Evolutionary conservation across 345 rosid genomes (phyloP).

Genomic region (Acer negundo): DNA sequence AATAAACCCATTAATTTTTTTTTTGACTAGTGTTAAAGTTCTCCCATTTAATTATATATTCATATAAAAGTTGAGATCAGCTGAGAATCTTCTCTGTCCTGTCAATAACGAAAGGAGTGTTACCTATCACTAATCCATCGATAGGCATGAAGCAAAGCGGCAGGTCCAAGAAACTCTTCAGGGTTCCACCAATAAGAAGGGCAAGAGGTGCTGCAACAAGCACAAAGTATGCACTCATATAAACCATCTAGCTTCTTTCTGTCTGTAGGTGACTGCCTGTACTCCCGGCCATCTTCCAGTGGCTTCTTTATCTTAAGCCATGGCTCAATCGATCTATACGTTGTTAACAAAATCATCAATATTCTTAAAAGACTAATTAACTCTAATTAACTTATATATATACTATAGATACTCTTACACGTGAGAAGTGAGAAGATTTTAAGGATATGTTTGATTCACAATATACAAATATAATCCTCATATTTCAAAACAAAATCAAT

Average conservation of each 20-base stretch:
- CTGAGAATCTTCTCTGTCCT: too few species aligned
- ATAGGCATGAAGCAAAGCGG: constrained; percentile 61
- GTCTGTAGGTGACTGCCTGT: constrained; percentile 49
- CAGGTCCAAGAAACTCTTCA: constrained; percentile 66
- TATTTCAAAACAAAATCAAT: not conserved
- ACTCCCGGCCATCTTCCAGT: constrained; percentile 47
- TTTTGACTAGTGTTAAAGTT: too few species aligned
- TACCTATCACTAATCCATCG: constrained; percentile 67
- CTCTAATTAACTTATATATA: too few species aligned
- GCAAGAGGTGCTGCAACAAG: constrained; percentile 66
- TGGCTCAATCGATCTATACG: constrained; percentile 61
- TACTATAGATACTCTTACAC: too few species aligned
- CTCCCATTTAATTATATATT: too few species aligned
- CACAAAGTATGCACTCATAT: constrained; percentile 75
- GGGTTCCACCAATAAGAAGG: constrained; percentile 83
- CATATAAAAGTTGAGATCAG: too few species aligned
- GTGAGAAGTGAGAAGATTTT: too few species aligned
- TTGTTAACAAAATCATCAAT: not conserved
- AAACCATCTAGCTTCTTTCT: constrained; percentile 67
- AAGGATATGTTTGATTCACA: not conserved
- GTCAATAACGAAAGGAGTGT: not conserved
- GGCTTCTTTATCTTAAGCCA: constrained; percentile 57
- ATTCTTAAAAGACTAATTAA: too few species aligned
- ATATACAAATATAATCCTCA: too few species aligned
- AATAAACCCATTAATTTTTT: too few species aligned